phyloP scores from a whole-genome alignment of 2,329 filamentous ascomycete genomes.

The Paraphoma chrysanthemicola region DNA sequence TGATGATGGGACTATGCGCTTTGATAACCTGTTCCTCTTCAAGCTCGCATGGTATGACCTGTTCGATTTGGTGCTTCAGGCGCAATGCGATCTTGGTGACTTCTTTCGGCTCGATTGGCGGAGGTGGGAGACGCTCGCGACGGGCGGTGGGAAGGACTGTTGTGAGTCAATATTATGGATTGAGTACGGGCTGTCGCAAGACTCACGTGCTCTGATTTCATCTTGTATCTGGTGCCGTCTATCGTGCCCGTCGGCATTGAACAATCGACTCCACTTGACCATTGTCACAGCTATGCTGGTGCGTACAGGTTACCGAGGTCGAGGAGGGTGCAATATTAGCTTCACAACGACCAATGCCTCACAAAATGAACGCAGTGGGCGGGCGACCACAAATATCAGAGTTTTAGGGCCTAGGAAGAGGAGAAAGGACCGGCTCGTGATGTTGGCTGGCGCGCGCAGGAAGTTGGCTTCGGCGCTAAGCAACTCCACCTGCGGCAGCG shows the following conservation, averaged over 20 bases:
- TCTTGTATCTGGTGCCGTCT: slow-evolving; percentile 49
- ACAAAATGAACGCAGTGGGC: background rate
- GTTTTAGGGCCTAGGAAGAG: slow-evolving; percentile 1
- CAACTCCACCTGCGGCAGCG: slow-evolving; percentile 12
- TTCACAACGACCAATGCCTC: background rate
- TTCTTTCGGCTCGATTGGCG: slow-evolving; percentile 75
- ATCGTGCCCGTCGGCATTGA: slow-evolving; percentile 47
- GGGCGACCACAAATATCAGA: background rate
- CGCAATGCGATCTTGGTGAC: slow-evolving; percentile 91
- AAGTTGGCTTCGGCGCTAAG: slow-evolving; percentile 19
- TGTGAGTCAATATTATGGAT: slow-evolving; percentile 7
- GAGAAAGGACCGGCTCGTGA: slow-evolving; percentile 4
- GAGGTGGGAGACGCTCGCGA: slow-evolving; percentile 64
- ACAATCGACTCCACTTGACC: slow-evolving; percentile 49
- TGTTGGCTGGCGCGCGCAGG: slow-evolving; percentile 16
- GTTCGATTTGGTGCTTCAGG: slow-evolving; percentile 88
- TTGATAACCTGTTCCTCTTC: slow-evolving; percentile 76
- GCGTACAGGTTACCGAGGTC: background rate
- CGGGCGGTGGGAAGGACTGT: slow-evolving; percentile 71
- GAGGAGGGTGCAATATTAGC: no score
- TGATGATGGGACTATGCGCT: slow-evolving; percentile 87
- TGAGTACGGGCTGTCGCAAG: background rate
- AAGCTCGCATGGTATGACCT: slow-evolving; percentile 89
- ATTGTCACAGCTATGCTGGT: slow-evolving; percentile 25
- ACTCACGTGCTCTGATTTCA: slow-evolving; percentile 51